Evolutionary conservation across 495 filamentous ascomycete species (phyloP).

Genomic region (Neurospora discreta): DNA sequence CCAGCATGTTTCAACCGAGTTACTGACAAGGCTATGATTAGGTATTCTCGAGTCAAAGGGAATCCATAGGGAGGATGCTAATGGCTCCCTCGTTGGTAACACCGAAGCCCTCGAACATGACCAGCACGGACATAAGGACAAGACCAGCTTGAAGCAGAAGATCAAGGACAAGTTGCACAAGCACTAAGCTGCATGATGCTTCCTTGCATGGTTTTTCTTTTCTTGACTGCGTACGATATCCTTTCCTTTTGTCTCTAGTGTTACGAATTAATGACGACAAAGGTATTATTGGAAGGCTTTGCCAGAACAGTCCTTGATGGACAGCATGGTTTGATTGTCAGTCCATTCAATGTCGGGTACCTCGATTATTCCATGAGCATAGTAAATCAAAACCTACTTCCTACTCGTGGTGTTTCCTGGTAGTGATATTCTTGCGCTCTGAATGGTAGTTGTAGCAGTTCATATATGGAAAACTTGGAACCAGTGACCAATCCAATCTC

Average conservation of each 20-base stretch:
- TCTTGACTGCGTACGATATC: neutral
- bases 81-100: neutral
- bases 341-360: neutral
- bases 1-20: neutral
- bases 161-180: slow-evolving; percentile 38
- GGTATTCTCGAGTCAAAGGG: slow-evolving; percentile 35
- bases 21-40: slow-evolving; percentile 6
- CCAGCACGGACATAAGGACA: slow-evolving; percentile 13
- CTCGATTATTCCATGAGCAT: neutral
- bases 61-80: slow-evolving; percentile 13
- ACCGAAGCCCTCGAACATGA: neutral
- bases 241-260: neutral
- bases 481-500: no score
- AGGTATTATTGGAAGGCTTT: neutral
- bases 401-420: neutral
- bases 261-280: neutral
- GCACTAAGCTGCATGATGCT: neutral
- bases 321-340: neutral
- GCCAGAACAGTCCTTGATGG: neutral
- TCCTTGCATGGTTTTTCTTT: neutral
- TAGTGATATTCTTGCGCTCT: neutral
- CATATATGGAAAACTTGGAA: neutral
- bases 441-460: neutral
- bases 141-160: slow-evolving; percentile 29
- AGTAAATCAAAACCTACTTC: neutral